Conservation (phyloP, 768 basidiomycete genomes). For the Auricularia sp. region DNA sequence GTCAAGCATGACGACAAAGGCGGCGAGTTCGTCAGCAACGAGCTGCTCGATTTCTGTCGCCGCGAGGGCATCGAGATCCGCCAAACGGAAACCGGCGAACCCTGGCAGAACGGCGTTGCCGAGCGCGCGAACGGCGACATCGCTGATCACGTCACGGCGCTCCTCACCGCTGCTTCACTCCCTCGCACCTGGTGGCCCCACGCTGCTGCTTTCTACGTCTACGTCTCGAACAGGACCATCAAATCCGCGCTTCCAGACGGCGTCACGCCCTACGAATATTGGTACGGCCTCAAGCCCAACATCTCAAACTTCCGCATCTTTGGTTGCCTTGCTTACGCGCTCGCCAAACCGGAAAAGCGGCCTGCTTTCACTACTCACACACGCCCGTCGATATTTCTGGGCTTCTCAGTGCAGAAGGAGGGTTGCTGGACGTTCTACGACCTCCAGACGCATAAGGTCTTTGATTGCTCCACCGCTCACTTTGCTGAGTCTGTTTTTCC, state of each 20-base stretch:
- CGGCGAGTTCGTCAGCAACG: neutral
- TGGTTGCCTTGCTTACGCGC: conserved; percentile 13
- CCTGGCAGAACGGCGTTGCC: neutral
- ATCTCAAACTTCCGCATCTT: conserved; percentile 12
- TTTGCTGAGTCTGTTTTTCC: conserved; percentile 25
- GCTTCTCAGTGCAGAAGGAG: conserved; percentile 23
- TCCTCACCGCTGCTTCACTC: neutral
- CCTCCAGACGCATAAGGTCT: conserved; percentile 17
- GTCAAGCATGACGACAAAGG: neutral
- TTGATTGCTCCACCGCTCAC: conserved; percentile 21
- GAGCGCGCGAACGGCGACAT: neutral
- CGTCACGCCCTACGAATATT: conserved; percentile 11
- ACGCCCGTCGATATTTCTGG: conserved; percentile 28
- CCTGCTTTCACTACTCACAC: conserved; percentile 17
- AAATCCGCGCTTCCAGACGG: neutral
- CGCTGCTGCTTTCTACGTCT: conserved; percentile 1
- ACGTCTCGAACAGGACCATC: conserved; percentile 11
- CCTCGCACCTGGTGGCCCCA: neutral
- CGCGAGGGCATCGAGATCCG: neutral
- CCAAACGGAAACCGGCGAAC: neutral
- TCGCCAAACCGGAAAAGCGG: conserved; percentile 7
- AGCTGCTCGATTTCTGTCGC: neutral
- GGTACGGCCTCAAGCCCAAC: conserved; percentile 10
- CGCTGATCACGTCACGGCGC: neutral
- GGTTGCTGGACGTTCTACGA: conserved; percentile 27